Percentiles rank a stretch among this genome's conserved stretches.
Evolutionary conservation across 192 early-diverging fungal species (phyloP).

Genomic region (Backusella australiensis): DNA sequence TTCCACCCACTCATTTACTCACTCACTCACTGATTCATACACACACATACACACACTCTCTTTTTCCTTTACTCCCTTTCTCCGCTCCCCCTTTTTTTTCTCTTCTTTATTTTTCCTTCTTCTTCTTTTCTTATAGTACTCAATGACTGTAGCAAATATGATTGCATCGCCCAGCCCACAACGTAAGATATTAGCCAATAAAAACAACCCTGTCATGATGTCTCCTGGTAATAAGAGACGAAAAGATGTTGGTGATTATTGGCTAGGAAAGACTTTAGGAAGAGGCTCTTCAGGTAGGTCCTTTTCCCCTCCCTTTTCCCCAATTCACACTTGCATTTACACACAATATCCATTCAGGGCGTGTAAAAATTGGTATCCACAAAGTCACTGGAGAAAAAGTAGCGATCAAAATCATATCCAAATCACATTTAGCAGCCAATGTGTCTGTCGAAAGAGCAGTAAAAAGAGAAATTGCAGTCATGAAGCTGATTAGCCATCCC

Average conservation of each 20-base stretch:
- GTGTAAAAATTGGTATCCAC: conserved; percentile 50
- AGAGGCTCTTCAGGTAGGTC: conserved; percentile 53
- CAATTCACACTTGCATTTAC: not conserved
- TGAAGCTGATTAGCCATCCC: conserved; percentile 53
- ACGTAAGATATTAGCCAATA: conserved; percentile 15
- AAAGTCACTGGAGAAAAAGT: conserved; percentile 52
- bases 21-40: not conserved
- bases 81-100: not conserved
- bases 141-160: not conserved
- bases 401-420: conserved; percentile 53
- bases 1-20: not conserved
- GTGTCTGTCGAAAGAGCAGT: conserved; percentile 45
- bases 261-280: conserved; percentile 45
- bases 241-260: conserved; percentile 48
- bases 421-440: conserved; percentile 43
- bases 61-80: conserved; percentile 9
- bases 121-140: not conserved
- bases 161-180: conserved; percentile 31
- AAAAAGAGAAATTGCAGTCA: conserved; percentile 54
- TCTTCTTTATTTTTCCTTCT: not conserved
- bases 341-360: conserved; percentile 25
- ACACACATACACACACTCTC: not conserved
- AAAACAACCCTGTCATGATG: conserved; percentile 2
- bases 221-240: conserved; percentile 28
- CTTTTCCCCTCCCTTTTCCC: not conserved